These are phyloP conservation scores for Microdochium bolleyi DNA, from an alignment of 2,329 filamentous ascomycete genomes.

Conservation along the genomic window DNA sequence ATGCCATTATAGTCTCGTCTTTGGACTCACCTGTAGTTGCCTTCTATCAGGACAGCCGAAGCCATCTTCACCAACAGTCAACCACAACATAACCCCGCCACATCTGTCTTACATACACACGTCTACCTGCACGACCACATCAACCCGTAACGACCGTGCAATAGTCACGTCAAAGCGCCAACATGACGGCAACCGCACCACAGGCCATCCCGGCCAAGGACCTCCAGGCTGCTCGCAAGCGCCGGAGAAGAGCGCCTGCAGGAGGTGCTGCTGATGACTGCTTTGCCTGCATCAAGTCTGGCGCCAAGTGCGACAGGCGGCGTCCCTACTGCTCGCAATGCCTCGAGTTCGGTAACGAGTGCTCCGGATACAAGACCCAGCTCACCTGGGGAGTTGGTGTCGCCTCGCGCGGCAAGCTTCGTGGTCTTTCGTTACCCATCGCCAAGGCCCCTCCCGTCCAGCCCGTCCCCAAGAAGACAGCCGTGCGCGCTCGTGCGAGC, in stretches of 20 bases:
- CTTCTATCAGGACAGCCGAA: background rate
- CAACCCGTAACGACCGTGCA: background rate
- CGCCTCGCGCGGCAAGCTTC: conserved; percentile 88
- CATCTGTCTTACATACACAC: background rate
- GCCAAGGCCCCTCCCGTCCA: conserved; percentile 51
- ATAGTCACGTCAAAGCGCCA: background rate
- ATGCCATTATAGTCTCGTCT: background rate
- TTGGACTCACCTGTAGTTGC: background rate
- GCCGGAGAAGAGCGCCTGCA: conserved; percentile 79
- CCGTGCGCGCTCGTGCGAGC: conserved; percentile 35
- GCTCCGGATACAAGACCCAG: conserved; percentile 92
- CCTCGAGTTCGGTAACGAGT: conserved; percentile 84
- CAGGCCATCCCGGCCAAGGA: conserved; percentile 27
- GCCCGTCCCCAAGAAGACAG: conserved; percentile 38
- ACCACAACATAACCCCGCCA: background rate
- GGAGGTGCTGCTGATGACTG: conserved; percentile 91
- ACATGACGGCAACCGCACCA: background rate
- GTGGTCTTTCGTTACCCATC: conserved; percentile 72
- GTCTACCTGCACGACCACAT: background rate
- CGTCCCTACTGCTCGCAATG: conserved; percentile 94
- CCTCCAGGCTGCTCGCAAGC: conserved; percentile 51
- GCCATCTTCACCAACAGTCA: background rate
- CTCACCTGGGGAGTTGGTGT: conserved; percentile 96
- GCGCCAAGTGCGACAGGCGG: conserved; percentile 80
- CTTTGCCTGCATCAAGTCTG: conserved; percentile 83